phyloP scores from a whole-genome alignment of 2,329 filamentous ascomycete genomes.

The Diaporthe nobilis region DNA sequence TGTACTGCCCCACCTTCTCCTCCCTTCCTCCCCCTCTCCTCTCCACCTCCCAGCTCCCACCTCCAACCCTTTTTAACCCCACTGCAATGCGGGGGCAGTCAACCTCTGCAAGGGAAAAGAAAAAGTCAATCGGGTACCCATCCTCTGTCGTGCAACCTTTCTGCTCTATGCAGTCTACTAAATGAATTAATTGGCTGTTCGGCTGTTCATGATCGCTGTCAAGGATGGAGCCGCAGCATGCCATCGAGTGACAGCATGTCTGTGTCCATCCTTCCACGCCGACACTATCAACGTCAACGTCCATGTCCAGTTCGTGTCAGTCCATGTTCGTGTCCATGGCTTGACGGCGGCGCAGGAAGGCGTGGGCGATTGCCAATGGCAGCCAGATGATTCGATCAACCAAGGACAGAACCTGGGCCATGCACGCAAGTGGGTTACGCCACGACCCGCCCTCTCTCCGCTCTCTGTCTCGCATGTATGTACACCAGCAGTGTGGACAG shows the following conservation, averaged over 20 bases:
- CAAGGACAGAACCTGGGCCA: not conserved
- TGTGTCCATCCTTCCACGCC: not conserved
- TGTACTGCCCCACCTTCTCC: not conserved
- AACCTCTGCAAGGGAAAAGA: not conserved
- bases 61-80: not conserved
- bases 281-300: not conserved
- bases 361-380: not conserved
- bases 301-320: not conserved
- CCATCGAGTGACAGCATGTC: not conserved
- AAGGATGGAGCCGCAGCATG: not conserved
- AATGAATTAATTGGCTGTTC: not conserved
- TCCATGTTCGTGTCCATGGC: not conserved
- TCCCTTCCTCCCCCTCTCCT: not conserved
- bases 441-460: conserved; percentile 10
- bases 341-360: not conserved
- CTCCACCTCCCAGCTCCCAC: not conserved
- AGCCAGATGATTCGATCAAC: conserved; percentile 1
- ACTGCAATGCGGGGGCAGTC: conserved; percentile 6
- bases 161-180: not conserved
- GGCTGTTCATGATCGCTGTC: not conserved
- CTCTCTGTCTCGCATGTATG: not conserved
- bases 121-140: not conserved
- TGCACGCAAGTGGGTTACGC: conserved; percentile 9
- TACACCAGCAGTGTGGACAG: too few relatives aligned
- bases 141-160: not conserved